These are phyloP conservation scores for Xylaria nigripes DNA, from an alignment of 495 filamentous ascomycete genomes.

Conservation along the genomic window DNA sequence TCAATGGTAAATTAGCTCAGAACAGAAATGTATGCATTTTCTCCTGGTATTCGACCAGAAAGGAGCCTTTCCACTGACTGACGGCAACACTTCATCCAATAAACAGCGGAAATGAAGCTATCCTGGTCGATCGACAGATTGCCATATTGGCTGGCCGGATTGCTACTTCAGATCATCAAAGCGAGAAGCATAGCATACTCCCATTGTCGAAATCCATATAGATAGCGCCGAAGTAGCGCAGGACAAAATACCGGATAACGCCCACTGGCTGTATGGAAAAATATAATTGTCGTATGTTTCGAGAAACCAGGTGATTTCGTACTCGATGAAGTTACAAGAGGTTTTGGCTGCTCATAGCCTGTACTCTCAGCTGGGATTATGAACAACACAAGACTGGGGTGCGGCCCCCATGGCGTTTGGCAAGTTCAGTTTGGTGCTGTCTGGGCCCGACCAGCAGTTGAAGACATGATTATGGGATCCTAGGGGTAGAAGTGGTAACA, in stretches of 20 bases:
- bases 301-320: constrained; percentile 74
- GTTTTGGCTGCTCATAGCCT: constrained; percentile 79
- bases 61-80: too few relatives aligned
- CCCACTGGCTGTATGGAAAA: constrained; percentile 79
- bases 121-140: too few relatives aligned
- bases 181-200: constrained; percentile 21
- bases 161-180: neutral
- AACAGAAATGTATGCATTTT: too few relatives aligned
- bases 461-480: constrained; percentile 89
- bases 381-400: constrained; percentile 64
- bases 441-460: constrained; percentile 42
- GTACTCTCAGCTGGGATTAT: constrained; percentile 75
- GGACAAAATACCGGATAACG: constrained; percentile 75
- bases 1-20: too few relatives aligned
- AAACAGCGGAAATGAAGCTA: too few relatives aligned
- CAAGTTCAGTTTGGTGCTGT: constrained; percentile 43
- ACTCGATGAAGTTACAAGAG: constrained; percentile 65
- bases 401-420: constrained; percentile 65
- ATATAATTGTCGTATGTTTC: constrained; percentile 69
- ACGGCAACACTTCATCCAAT: too few relatives aligned
- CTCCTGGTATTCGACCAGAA: too few relatives aligned
- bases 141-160: constrained; percentile 46
- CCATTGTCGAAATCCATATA: constrained; percentile 87
- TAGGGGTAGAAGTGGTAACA: constrained; percentile 48
- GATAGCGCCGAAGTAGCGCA: constrained; percentile 72